Conservation (phyloP, 1,284 basidiomycete genomes). For the Anthracocystis panici-leucophaei region DNA sequence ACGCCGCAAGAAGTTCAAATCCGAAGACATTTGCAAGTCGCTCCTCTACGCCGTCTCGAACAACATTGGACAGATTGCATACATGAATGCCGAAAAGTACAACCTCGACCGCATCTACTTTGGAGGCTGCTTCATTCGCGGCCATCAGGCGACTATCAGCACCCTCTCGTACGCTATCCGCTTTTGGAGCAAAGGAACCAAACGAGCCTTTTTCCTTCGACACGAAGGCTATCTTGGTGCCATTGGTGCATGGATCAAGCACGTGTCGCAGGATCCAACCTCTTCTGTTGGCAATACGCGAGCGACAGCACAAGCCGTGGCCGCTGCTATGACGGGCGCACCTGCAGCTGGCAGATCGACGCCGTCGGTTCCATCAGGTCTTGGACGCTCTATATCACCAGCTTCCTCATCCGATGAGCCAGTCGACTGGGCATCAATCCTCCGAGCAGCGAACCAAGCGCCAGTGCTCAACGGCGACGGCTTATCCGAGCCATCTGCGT, state of each 20-base stretch:
- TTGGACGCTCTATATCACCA: conserved; percentile 33
- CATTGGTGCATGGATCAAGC: conserved; percentile 69
- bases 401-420: conserved; percentile 32
- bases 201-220: conserved; percentile 93
- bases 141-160: conserved; percentile 95
- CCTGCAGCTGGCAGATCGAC: conserved; percentile 27
- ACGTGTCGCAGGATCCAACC: conserved; percentile 51
- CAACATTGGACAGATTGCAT: conserved; percentile 99
- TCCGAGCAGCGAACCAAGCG: conserved; percentile 21
- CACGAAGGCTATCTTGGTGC: conserved; percentile 97
- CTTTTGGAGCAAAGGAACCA: conserved; percentile 99
- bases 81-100: conserved; percentile 99
- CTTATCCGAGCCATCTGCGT: conserved; percentile 22
- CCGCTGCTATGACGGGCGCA: conserved; percentile 11
- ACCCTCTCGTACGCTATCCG: conserved; percentile 98
- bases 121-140: conserved; percentile 98
- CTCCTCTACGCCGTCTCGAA: conserved; percentile 96
- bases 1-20: conserved; percentile 79
- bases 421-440: conserved; percentile 35
- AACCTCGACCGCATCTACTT: conserved; percentile 97
- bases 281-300: conserved; percentile 19
- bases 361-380: conserved; percentile 28
- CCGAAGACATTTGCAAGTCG: conserved; percentile 90
- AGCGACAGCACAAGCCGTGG: conserved; percentile 33
- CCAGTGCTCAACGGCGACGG: conserved; percentile 37